A percentile compares a stretch with the other conserved stretches of the same genome.
Evolutionary conservation across 768 basidiomycete genomes (phyloP).

Genomic region (Boletus tomentosulus): DNA sequence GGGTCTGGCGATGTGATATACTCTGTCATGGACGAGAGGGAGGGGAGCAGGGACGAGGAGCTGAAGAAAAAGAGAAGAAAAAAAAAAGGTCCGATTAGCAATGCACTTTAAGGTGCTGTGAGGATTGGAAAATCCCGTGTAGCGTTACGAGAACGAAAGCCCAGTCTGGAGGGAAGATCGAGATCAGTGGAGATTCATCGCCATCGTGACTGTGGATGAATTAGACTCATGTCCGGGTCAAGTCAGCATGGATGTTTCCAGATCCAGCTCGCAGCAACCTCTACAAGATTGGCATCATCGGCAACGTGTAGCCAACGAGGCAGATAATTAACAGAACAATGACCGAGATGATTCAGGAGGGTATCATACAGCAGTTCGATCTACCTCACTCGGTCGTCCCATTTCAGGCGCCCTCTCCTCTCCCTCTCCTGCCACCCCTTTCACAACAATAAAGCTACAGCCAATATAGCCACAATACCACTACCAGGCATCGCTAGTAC

Average conservation of each 20-base stretch:
- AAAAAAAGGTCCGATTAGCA: slow-evolving; percentile 6
- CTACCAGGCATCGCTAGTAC: neutral
- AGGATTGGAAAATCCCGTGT: slow-evolving; percentile 22
- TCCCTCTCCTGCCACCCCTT: too few relatives aligned
- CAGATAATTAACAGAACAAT: too few relatives aligned
- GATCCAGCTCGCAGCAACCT: too few relatives aligned
- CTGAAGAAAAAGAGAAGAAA: neutral
- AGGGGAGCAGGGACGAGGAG: neutral
- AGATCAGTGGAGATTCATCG: slow-evolving; percentile 15
- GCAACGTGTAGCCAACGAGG: too few relatives aligned
- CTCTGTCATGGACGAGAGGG: slow-evolving; percentile 49
- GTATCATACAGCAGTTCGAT: too few relatives aligned
- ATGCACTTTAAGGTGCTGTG: neutral
- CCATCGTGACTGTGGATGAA: neutral
- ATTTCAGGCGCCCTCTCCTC: too few relatives aligned
- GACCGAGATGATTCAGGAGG: too few relatives aligned
- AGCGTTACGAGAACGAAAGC: slow-evolving; percentile 21
- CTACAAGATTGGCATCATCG: neutral
- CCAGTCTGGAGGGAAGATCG: slow-evolving; percentile 15
- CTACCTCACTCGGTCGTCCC: too few relatives aligned
- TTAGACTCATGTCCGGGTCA: slow-evolving; percentile 31
- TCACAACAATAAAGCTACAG: slow-evolving; percentile 1
- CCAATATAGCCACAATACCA: neutral
- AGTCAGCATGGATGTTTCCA: too few relatives aligned
- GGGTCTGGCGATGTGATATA: slow-evolving; percentile 58